A percentile compares a stretch with the other conserved stretches of the same genome.
Evolutionary conservation across 202 grass and related monocot species (phyloP).

Genomic region (Zoysia matrella): DNA sequence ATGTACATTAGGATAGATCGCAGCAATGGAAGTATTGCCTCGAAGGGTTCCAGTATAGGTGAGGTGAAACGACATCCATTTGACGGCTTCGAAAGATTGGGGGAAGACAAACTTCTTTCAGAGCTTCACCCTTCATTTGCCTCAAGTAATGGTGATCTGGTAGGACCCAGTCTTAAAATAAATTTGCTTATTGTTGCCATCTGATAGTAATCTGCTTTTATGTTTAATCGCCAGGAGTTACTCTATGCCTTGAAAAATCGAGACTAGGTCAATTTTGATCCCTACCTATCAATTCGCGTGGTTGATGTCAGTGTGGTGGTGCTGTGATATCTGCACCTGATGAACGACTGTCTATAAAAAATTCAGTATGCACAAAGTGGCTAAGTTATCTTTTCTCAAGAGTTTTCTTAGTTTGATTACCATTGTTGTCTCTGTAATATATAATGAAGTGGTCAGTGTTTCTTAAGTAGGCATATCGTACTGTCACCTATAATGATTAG

Average conservation of each 20-base stretch:
- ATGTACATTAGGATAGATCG: conserved; percentile 67
- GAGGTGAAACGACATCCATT: conserved; percentile 31
- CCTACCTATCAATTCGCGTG: not conserved
- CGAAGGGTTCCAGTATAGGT: conserved; percentile 31
- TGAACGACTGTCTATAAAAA: conserved; percentile 33
- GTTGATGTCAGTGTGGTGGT: not conserved
- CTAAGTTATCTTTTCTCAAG: not conserved
- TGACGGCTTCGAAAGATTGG: conserved; percentile 48
- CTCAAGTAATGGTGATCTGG: conserved; percentile 66
- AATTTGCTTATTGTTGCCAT: conserved; percentile 33
- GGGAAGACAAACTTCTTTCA: too few relatives aligned
- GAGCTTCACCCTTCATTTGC: too few relatives aligned
- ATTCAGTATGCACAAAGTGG: conserved; percentile 33
- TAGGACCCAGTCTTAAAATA: conserved; percentile 49
- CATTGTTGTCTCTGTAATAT: conserved; percentile 46
- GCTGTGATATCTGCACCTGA: conserved; percentile 7
- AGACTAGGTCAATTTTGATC: conserved; percentile 46
- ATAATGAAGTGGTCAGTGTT: not conserved
- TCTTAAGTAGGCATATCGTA: not conserved
- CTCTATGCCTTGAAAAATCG: conserved; percentile 71
- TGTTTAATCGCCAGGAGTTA: conserved; percentile 59
- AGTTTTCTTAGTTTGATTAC: conserved; percentile 27
- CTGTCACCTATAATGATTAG: not conserved
- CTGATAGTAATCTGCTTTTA: not conserved
- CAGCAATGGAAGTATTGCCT: conserved; percentile 32